A percentile compares a stretch with the other conserved stretches of the same genome.
Evolutionary conservation across 2,329 filamentous ascomycete species (phyloP).

Genomic region (Sporothrix luriei): DNA sequence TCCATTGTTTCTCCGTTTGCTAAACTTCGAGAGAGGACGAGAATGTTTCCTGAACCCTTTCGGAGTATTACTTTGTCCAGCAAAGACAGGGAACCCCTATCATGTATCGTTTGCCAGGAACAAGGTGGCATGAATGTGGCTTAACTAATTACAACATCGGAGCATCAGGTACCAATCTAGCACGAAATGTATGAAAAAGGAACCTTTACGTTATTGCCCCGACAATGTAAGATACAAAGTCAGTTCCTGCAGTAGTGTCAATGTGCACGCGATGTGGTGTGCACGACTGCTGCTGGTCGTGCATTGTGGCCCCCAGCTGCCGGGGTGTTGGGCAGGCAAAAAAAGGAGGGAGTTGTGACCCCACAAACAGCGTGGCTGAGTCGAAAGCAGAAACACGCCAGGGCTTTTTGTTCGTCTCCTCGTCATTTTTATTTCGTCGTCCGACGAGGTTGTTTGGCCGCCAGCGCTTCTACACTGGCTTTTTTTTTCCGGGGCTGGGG

Average conservation of each 20-base stretch:
- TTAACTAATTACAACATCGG: neutral
- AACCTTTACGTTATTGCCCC: neutral
- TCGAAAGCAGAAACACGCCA: constrained; percentile 20
- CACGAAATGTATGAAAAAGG: neutral
- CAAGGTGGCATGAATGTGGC: neutral
- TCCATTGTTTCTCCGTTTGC: too few relatives aligned
- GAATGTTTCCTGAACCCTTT: neutral
- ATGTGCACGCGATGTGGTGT: constrained; percentile 2
- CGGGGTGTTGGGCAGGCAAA: neutral
- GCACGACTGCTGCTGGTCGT: neutral
- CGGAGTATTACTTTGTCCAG: neutral
- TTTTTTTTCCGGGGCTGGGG: neutral
- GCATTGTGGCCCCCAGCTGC: neutral
- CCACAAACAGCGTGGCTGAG: constrained; percentile 22
- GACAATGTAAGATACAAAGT: too few relatives aligned
- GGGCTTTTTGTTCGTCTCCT: neutral
- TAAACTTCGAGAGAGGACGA: too few relatives aligned
- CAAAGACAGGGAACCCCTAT: neutral
- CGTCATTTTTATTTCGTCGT: neutral
- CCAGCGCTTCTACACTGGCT: neutral
- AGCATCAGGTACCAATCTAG: neutral
- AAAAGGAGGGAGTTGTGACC: neutral
- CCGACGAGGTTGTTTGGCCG: neutral
- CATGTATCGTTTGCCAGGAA: neutral
- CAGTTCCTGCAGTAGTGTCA: constrained; percentile 26